These are phyloP conservation scores for Trametes meyenii DNA, from an alignment of 768 basidiomycete genomes.

Conservation along the genomic window DNA sequence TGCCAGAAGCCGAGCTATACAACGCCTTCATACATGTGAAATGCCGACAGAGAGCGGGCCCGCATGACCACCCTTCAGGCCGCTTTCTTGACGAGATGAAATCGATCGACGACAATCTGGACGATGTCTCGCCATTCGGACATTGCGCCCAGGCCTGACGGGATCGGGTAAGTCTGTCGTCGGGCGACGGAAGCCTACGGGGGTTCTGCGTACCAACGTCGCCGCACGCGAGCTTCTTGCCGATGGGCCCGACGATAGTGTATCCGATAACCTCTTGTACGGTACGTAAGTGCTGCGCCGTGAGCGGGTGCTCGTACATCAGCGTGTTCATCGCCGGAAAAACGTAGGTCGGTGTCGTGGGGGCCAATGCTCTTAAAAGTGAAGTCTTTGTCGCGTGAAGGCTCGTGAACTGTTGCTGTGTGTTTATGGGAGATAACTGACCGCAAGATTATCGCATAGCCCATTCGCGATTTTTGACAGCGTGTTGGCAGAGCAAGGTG, in stretches of 20 bases:
- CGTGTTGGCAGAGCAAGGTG: constrained; percentile 97
- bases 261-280: constrained; percentile 80
- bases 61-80: not conserved
- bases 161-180: not conserved
- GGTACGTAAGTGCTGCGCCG: constrained; percentile 76
- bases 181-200: not conserved
- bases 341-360: constrained; percentile 83
- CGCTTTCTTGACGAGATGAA: constrained; percentile 31
- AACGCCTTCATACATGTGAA: not conserved
- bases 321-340: constrained; percentile 99
- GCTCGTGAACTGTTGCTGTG: not conserved
- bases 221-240: constrained; percentile 88
- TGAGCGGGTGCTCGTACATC: constrained; percentile 96
- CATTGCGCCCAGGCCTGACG: constrained; percentile 88
- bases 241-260: constrained; percentile 82
- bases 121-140: constrained; percentile 94
- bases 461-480: constrained; percentile 91
- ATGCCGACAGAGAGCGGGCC: not conserved
- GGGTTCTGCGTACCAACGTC: constrained; percentile 68
- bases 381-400: constrained; percentile 54
- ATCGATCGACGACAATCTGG: constrained; percentile 62
- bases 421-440: constrained; percentile 32
- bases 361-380: constrained; percentile 80
- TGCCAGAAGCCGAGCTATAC: not conserved
- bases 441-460: constrained; percentile 88